Percentiles rank a stretch among this genome's conserved stretches.
Conservation (phyloP, 805 yeast genomes). For the Blastobotrys peoriensis region DNA sequence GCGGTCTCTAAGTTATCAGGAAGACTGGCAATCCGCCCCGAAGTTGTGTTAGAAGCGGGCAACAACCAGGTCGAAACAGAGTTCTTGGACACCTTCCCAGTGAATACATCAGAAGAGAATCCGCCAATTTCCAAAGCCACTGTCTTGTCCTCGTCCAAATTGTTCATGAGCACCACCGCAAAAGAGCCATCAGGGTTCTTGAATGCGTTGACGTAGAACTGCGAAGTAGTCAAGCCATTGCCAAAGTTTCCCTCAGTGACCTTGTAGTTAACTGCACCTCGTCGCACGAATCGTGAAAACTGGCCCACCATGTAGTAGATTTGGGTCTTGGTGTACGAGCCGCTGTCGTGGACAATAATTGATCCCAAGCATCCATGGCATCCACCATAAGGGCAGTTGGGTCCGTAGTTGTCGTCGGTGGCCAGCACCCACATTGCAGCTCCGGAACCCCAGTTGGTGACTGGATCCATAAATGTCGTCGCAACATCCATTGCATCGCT, state of each 20-base stretch:
- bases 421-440: slow-evolving; percentile 2
- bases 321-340: background rate
- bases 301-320: slow-evolving; percentile 3
- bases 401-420: background rate
- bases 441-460: background rate
- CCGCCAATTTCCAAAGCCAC: no score
- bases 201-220: background rate
- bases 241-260: background rate
- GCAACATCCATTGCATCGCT: background rate
- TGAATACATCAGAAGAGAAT: no score
- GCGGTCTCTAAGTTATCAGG: no score
- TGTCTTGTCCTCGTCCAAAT: background rate
- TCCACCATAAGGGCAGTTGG: background rate
- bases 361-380: slow-evolving; percentile 1
- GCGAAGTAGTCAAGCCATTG: no score
- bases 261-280: slow-evolving; percentile 4
- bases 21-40: no score
- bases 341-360: background rate
- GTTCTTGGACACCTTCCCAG: slow-evolving; percentile 1
- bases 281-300: slow-evolving; percentile 7
- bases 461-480: background rate
- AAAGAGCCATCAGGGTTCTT: background rate
- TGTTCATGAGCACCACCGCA: background rate
- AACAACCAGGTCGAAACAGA: slow-evolving; percentile 2
- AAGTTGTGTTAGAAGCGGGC: no score